These are phyloP conservation scores for Pyrenophora graminea DNA, from an alignment of 2,329 filamentous ascomycete genomes.

Conservation along the genomic window DNA sequence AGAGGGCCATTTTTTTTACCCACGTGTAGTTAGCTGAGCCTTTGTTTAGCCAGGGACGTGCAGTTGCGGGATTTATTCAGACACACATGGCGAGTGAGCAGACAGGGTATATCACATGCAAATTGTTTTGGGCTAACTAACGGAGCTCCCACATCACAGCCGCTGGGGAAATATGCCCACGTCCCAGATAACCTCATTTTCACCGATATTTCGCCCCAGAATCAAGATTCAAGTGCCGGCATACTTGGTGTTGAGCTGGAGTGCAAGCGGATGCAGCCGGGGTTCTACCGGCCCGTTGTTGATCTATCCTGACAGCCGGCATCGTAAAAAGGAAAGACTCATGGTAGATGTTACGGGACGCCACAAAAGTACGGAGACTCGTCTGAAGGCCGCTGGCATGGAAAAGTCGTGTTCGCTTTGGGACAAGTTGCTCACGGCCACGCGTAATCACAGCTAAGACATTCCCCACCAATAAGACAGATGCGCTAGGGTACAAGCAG, in stretches of 20 bases:
- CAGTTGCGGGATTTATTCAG: conserved; percentile 12
- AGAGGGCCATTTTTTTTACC: conserved; percentile 7
- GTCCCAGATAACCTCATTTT: neutral
- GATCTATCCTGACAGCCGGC: too few relatives aligned
- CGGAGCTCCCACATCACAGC: neutral
- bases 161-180: neutral
- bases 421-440: too few relatives aligned
- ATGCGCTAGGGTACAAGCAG: neutral
- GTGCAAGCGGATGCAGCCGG: too few relatives aligned
- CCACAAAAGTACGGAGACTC: too few relatives aligned
- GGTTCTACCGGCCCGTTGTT: too few relatives aligned
- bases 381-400: too few relatives aligned
- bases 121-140: neutral
- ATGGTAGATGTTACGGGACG: too few relatives aligned
- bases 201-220: neutral
- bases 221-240: neutral
- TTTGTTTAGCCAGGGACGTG: conserved; percentile 17
- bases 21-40: conserved; percentile 18
- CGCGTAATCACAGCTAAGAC: neutral
- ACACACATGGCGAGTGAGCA: neutral
- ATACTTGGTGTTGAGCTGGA: neutral
- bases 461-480: neutral
- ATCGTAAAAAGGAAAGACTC: too few relatives aligned
- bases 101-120: neutral
- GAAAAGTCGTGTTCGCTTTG: too few relatives aligned